Evolutionary conservation across 2,329 filamentous ascomycete species (phyloP).

Genomic region (Microsporum ferrugineum): DNA sequence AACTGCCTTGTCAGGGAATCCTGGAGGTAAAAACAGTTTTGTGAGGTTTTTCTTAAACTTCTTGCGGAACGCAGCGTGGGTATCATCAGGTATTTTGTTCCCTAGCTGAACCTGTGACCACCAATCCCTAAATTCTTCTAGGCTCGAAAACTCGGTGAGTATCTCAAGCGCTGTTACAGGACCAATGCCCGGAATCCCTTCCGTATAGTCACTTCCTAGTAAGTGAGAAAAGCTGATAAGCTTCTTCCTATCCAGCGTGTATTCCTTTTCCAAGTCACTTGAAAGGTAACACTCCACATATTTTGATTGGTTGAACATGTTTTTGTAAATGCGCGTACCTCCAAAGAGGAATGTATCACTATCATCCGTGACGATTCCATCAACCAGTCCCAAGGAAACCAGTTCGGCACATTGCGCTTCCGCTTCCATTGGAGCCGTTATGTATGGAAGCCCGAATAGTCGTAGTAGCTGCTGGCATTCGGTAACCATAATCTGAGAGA

Average conservation of each 20-base stretch:
- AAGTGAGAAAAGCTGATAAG: slow-evolving; percentile 85
- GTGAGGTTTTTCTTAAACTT: slow-evolving; percentile 77
- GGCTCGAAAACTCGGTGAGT: slow-evolving; percentile 67
- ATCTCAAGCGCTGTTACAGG: slow-evolving; percentile 93
- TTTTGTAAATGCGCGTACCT: slow-evolving; percentile 93
- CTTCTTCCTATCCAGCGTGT: slow-evolving; percentile 73
- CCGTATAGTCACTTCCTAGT: slow-evolving; percentile 87
- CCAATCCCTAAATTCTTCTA: slow-evolving; percentile 76
- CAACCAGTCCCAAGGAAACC: slow-evolving; percentile 73
- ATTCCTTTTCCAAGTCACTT: slow-evolving; percentile 74
- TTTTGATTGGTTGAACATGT: slow-evolving; percentile 99
- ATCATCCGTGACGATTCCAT: slow-evolving; percentile 96
- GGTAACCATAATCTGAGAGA: slow-evolving; percentile 87
- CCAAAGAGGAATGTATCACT: slow-evolving; percentile 95
- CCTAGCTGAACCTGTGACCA: slow-evolving; percentile 70
- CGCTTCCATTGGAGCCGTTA: slow-evolving; percentile 97
- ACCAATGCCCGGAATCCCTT: slow-evolving; percentile 79
- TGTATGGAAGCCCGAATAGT: slow-evolving; percentile 88
- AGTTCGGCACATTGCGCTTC: slow-evolving; percentile 95
- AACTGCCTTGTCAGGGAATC: slow-evolving; percentile 69
- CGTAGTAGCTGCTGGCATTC: slow-evolving; percentile 87
- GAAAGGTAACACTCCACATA: slow-evolving; percentile 92
- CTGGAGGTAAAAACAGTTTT: slow-evolving; percentile 73
- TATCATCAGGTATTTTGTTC: slow-evolving; percentile 45
- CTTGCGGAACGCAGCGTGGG: slow-evolving; percentile 57